Base-by-base conservation (phyloP, 73 alveolate species). In the Blepharisma stoltei region DNA sequence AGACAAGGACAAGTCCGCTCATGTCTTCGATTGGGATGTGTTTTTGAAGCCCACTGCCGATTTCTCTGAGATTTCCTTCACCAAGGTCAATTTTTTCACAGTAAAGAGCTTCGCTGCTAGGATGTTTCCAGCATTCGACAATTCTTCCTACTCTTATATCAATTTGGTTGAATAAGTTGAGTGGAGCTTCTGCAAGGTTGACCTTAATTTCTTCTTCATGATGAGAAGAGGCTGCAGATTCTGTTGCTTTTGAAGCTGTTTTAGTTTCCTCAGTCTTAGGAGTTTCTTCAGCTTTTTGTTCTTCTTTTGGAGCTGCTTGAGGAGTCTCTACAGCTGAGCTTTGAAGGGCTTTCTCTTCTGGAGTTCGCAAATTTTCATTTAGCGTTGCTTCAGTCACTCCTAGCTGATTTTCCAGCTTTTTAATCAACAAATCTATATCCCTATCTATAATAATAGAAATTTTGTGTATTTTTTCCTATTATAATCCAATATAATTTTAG, bases 81-180 rank as follows among this genome's bases (percentile, higher is more conserved):
- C 99, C 98, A n/a, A 96, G 60, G 78, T 96, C 99, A 65, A 96
- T 92, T 80, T 87, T 79, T 83, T 93, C 98, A 78, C 97, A 89
- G 76, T 93, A 96, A 50, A 95, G 95, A 52, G 88, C 85, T 37
- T 95, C 99, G 25, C 91, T 71, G 43, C 83, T 88, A 5, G 94
- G 92, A 66, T 90, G 98, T 66, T 85, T 66, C 78, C 88, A 86
- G 54, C 86, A 78, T 46, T 90, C 87, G 49, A 86, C 54, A 65
- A 90, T 81, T 18, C 82, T 65, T 14, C 97, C 97, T n/a, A 91
- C 95, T 88, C 94, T 86, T 45, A 91, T 38, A 70, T 91, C 97
- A 44, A 85, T 65, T 50, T 55, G 78, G 5, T 85, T 46, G 27
- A 76, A 83, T 9, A 60, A 25, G 45, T 60, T 38, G 73, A 14